Conservation (phyloP, 257 asterid genomes). For the Solanum sejunctum region DNA sequence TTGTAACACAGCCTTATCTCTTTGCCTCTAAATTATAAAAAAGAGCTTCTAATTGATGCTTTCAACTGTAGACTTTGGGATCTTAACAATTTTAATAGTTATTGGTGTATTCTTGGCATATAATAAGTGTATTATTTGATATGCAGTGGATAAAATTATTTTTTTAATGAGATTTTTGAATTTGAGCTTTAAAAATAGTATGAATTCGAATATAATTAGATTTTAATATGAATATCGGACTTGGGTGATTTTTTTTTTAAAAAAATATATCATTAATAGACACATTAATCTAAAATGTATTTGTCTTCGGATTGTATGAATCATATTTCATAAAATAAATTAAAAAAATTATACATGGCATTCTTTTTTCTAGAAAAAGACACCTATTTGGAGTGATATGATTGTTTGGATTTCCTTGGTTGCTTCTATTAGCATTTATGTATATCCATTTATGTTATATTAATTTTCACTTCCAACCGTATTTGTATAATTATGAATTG, state of each 20-base stretch:
- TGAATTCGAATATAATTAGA: no score
- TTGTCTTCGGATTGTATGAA: neutral
- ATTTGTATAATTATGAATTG: neutral
- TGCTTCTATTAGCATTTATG: neutral
- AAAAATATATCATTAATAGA: no score
- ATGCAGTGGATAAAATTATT: no score
- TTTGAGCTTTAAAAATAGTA: accelerated
- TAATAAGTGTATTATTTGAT: no score
- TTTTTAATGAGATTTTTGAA: no score
- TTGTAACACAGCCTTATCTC: neutral
- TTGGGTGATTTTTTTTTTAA: no score
- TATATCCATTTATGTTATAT: neutral
- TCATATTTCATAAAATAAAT: neutral
- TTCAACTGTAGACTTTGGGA: neutral
- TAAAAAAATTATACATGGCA: neutral
- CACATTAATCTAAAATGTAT: neutral
- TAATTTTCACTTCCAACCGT: neutral
- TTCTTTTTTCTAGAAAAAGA: neutral
- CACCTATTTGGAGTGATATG: neutral
- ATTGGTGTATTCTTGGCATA: no score
- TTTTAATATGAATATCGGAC: accelerated
- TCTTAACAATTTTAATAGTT: neutral
- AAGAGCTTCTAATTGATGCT: neutral
- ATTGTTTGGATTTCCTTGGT: neutral
- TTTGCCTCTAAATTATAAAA: neutral